Evolutionary conservation across 163 green algal genomes (phyloP).

Genomic region (Volvox carteri): DNA sequence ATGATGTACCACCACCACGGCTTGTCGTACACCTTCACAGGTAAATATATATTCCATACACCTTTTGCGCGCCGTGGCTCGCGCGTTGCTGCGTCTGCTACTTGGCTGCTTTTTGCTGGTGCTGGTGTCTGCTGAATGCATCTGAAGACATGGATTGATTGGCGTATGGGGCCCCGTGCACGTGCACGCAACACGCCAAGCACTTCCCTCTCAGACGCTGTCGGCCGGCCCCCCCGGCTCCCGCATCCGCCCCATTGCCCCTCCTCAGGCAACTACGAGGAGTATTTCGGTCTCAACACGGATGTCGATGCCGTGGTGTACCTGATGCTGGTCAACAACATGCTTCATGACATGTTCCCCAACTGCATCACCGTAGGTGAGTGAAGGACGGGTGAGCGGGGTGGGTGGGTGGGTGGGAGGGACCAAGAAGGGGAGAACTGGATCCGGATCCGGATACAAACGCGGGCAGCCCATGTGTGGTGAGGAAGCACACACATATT

Average conservation of each 20-base stretch:
- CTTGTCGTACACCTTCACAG: constrained; percentile 94
- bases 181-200: too few species aligned
- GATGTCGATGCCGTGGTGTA: constrained; percentile 93
- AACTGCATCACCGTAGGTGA: constrained; percentile 88
- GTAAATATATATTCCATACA: constrained; percentile 32
- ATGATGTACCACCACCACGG: constrained; percentile 99
- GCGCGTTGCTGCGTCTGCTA: too few species aligned
- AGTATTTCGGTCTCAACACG: constrained; percentile 95
- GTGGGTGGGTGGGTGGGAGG: neutral
- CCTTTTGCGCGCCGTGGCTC: too few species aligned
- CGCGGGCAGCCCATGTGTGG: too few species aligned
- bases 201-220: too few species aligned
- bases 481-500: too few species aligned
- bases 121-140: too few species aligned
- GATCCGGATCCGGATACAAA: too few species aligned
- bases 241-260: neutral
- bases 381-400: neutral
- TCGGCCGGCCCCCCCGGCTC: neutral
- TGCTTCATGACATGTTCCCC: constrained; percentile 93
- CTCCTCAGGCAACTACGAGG: constrained; percentile 85
- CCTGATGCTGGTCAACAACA: constrained; percentile 95
- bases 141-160: too few species aligned
- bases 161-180: too few species aligned
- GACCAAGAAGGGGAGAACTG: neutral
- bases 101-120: too few species aligned